phyloP scores from a whole-genome alignment of 2,329 filamentous ascomycete species.

The Colletotrichum abscissum region DNA sequence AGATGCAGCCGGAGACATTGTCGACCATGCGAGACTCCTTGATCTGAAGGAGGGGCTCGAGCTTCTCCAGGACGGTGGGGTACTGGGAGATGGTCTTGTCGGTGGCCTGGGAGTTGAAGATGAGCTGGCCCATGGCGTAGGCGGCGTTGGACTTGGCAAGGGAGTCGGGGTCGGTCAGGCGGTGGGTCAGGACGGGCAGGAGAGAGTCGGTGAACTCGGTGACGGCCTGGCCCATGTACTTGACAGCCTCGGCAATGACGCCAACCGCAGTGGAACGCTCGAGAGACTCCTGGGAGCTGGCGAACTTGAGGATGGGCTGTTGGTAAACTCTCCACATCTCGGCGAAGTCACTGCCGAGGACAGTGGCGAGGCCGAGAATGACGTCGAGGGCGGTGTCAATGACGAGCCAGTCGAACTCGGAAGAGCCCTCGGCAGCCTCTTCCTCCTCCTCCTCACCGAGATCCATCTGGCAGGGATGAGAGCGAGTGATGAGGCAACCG shows the following conservation, averaged over 20 bases:
- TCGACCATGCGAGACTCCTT: conserved; percentile 86
- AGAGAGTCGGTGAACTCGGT: conserved; percentile 83
- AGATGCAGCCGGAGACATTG: conserved; percentile 92
- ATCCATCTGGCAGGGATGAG: conserved; percentile 93
- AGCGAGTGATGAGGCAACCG: conserved; percentile 84
- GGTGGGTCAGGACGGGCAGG: conserved; percentile 84
- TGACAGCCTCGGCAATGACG: conserved; percentile 90
- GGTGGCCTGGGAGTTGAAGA: conserved; percentile 82
- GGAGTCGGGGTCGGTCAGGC: conserved; percentile 87
- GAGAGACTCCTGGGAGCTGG: conserved; percentile 84
- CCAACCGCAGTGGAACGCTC: conserved; percentile 93
- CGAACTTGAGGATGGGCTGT: conserved; percentile 89
- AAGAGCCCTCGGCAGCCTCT: conserved; percentile 80
- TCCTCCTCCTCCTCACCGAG: conserved; percentile 84
- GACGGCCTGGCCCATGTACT: conserved; percentile 83
- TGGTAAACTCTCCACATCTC: conserved; percentile 97
- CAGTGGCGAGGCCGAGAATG: conserved; percentile 83
- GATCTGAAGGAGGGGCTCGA: conserved; percentile 85
- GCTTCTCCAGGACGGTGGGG: conserved; percentile 81
- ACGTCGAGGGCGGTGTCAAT: conserved; percentile 95
- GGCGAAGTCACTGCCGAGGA: conserved; percentile 82
- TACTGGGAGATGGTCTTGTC: conserved; percentile 78
- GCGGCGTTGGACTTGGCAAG: conserved; percentile 96
- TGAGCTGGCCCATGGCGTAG: conserved; percentile 87
- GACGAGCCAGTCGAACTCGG: conserved; percentile 97